Evolutionary conservation across 208 protist species (phyloP).

Genomic region (Trypanosoma brucei): DNA sequence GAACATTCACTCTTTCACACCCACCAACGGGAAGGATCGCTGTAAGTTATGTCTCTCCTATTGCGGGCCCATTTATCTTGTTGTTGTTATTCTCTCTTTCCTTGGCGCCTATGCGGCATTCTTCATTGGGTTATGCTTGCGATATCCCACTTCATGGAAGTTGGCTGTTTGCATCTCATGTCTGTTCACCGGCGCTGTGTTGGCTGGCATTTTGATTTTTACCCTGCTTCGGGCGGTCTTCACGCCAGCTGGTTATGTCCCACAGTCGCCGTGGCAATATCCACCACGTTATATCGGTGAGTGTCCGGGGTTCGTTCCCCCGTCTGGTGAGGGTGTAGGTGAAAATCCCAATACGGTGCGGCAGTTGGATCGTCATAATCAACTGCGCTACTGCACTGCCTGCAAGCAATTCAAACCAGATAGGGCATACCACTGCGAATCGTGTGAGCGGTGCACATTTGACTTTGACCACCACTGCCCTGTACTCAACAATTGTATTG

Average conservation of each 20-base stretch:
- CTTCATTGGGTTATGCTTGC: slow-evolving; percentile 28
- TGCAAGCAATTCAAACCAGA: slow-evolving; percentile 80
- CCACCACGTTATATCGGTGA: slow-evolving; percentile 26
- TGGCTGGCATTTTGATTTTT: slow-evolving; percentile 23
- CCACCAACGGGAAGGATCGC: neutral
- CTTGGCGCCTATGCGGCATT: slow-evolving; percentile 27
- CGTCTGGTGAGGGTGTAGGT: neutral
- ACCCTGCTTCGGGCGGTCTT: slow-evolving; percentile 45
- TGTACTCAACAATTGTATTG: slow-evolving; percentile 89
- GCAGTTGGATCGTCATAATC: slow-evolving; percentile 26
- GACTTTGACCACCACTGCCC: slow-evolving; percentile 92
- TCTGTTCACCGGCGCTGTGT: slow-evolving; percentile 25
- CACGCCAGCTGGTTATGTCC: slow-evolving; percentile 56
- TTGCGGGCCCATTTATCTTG: slow-evolving; percentile 27
- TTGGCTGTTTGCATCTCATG: slow-evolving; percentile 37
- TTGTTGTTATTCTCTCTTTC: slow-evolving; percentile 34
- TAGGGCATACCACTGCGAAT: slow-evolving; percentile 76
- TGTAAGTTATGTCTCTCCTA: slow-evolving; percentile 49
- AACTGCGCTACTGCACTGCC: slow-evolving; percentile 51
- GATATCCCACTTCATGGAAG: slow-evolving; percentile 31
- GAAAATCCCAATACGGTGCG: slow-evolving; percentile 41
- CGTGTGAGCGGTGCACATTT: slow-evolving; percentile 71
- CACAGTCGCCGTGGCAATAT: slow-evolving; percentile 36
- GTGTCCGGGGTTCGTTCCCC: neutral
- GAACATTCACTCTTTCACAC: neutral